A percentile compares a stretch with the other conserved stretches of the same genome.
Conservation (phyloP, 768 basidiomycete genomes). For the Mycena kentingensis region DNA sequence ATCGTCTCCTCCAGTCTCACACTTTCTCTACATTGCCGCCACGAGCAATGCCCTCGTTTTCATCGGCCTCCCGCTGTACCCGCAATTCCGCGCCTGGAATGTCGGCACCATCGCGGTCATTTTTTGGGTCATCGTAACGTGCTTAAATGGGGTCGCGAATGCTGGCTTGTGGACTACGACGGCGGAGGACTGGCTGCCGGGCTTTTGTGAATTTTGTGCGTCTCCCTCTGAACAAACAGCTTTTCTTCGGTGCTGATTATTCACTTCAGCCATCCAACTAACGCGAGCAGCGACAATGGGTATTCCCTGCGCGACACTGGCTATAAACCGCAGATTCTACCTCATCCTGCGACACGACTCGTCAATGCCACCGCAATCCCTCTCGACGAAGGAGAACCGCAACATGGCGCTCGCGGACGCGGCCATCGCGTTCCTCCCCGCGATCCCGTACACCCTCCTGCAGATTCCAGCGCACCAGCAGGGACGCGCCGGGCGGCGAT, state of each 20-base stretch:
- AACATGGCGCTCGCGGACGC: background rate
- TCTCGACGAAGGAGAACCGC: background rate
- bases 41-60: background rate
- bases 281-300: background rate
- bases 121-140: background rate
- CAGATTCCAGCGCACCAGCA: background rate
- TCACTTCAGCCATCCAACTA: background rate
- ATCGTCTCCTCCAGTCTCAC: no score
- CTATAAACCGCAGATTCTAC: background rate
- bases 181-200: background rate
- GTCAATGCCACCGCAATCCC: background rate
- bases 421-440: background rate
- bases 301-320: background rate
- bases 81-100: background rate
- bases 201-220: background rate
- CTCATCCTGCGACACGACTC: background rate
- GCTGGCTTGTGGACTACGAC: background rate
- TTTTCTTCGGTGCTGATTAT: background rate
- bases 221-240: background rate
- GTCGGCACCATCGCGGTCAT: background rate
- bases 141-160: background rate
- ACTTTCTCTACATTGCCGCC: background rate
- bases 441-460: background rate
- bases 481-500: background rate
- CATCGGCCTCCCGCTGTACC: background rate